Conservation (phyloP, 345 rosid genomes). For the Litchi chinensis region DNA sequence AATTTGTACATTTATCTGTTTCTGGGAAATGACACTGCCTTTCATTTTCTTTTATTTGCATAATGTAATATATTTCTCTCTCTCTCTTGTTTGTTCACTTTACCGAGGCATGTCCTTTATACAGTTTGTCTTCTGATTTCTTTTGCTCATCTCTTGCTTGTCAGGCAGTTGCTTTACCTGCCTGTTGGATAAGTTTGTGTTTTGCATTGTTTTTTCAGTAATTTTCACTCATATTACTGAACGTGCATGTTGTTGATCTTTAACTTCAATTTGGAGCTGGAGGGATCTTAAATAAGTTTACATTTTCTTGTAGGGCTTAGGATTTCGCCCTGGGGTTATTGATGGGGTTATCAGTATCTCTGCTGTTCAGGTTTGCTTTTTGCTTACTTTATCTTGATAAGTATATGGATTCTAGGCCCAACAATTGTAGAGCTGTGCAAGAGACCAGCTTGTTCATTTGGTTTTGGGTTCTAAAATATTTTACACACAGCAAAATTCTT, state of each 20-base stretch:
- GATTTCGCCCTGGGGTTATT: slow-evolving; percentile 76
- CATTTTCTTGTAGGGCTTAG: slow-evolving; percentile 67
- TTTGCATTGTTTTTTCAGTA: background rate
- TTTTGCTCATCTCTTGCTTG: background rate
- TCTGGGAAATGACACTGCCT: background rate
- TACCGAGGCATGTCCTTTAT: background rate
- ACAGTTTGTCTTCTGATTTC: background rate
- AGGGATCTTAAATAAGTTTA: slow-evolving; percentile 1
- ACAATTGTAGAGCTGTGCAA: background rate
- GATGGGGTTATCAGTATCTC: slow-evolving; percentile 98
- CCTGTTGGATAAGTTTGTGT: background rate
- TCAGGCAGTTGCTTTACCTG: background rate
- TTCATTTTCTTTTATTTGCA: background rate
- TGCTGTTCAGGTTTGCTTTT: slow-evolving; percentile 73
- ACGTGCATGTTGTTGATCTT: background rate
- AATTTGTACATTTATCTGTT: background rate
- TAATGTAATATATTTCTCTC: background rate
- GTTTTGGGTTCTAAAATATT: background rate
- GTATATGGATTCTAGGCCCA: background rate
- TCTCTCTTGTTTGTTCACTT: background rate
- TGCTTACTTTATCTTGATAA: background rate
- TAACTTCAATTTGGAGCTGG: background rate
- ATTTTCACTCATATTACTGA: background rate
- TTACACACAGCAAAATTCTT: background rate
- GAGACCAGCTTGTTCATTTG: background rate